A percentile compares a stretch with the other conserved stretches of the same genome.
Conservation (phyloP, 2,329 filamentous ascomycete species). For the Bimuria novae-zelandiae region DNA sequence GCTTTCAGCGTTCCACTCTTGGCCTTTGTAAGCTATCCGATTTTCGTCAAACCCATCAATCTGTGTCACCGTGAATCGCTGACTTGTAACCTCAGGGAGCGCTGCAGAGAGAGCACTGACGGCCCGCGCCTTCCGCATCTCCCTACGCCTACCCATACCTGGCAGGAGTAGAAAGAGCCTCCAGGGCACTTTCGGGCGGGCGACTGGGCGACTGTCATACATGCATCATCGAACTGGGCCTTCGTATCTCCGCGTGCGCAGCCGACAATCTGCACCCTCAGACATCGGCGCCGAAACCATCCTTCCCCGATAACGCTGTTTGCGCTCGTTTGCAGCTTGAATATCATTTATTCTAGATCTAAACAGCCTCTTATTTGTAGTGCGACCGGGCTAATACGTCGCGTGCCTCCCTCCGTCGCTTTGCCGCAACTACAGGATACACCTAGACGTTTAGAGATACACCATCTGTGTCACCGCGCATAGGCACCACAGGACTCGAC, state of each 20-base stretch:
- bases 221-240: slow-evolving; percentile 49
- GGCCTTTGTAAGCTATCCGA: slow-evolving; percentile 14
- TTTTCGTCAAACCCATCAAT: slow-evolving; percentile 2
- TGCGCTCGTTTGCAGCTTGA: slow-evolving; percentile 14
- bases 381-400: background rate
- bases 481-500: background rate
- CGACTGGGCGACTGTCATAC: slow-evolving; percentile 57
- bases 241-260: slow-evolving; percentile 22
- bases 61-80: background rate
- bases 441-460: background rate
- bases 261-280: slow-evolving; percentile 24
- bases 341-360: background rate
- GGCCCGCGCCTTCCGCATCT: slow-evolving; percentile 2
- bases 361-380: slow-evolving; percentile 1
- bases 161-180: slow-evolving; percentile 14
- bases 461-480: background rate
- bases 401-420: background rate
- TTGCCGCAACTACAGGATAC: background rate
- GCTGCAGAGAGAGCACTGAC: background rate
- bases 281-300: slow-evolving; percentile 26
- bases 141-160: background rate
- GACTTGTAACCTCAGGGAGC: background rate
- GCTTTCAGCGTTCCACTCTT: slow-evolving; percentile 7
- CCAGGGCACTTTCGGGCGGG: slow-evolving; percentile 41
- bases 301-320: slow-evolving; percentile 30